Conservation (phyloP, 2,329 filamentous ascomycete species). For the Alternaria sp. region DNA sequence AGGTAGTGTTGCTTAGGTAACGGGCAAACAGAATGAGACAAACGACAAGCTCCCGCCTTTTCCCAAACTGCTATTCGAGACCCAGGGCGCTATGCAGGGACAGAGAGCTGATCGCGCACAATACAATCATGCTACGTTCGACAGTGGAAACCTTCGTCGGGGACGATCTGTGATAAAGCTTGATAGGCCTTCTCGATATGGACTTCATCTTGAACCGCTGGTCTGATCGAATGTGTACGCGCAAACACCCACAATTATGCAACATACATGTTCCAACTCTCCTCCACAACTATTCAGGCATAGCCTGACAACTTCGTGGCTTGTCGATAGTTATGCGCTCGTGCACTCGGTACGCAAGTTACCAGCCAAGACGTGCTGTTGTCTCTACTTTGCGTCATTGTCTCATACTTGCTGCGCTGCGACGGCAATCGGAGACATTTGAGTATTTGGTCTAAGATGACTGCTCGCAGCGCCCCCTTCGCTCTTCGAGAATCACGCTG, state of each 20-base stretch:
- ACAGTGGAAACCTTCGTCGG: neutral
- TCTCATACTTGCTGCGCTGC: neutral
- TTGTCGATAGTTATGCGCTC: neutral
- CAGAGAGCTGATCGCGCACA: neutral
- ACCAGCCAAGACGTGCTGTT: neutral
- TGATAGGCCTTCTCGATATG: neutral
- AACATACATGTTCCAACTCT: neutral
- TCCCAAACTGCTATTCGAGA: neutral
- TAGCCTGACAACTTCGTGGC: neutral
- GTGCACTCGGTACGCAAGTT: neutral
- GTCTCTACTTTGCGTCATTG: neutral
- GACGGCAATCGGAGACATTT: neutral
- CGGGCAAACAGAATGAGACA: neutral
- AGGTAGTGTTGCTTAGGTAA: neutral
- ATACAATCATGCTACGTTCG: neutral
- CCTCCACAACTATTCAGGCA: neutral
- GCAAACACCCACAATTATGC: neutral
- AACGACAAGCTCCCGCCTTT: neutral
- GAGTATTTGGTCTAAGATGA: neutral
- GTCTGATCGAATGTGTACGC: neutral
- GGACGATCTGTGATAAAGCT: neutral
- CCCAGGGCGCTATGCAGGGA: neutral
- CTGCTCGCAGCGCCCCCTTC: neutral
- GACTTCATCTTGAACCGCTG: neutral
- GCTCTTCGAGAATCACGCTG: too few relatives aligned